phyloP scores from a whole-genome alignment of 768 basidiomycete species.

The Lentinula boryana region DNA sequence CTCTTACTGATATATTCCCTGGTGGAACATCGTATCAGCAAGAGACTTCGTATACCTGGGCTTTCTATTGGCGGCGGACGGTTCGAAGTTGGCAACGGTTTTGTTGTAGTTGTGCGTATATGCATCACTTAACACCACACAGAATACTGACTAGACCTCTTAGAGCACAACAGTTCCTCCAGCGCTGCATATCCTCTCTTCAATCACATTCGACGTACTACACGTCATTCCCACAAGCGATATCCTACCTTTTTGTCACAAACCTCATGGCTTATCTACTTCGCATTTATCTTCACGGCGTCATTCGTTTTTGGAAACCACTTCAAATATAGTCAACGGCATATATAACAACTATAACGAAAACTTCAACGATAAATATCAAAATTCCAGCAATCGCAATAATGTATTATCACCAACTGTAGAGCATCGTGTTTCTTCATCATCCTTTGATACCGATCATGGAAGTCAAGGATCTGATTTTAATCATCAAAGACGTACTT shows the following conservation, averaged over 20 bases:
- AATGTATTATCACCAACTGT: slow-evolving; percentile 29
- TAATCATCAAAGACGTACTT: slow-evolving; percentile 4
- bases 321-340: slow-evolving; percentile 10
- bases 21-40: slow-evolving; percentile 11
- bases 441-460: not conserved
- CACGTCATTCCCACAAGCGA: slow-evolving; percentile 41
- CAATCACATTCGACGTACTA: slow-evolving; percentile 45
- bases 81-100: slow-evolving; percentile 40
- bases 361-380: slow-evolving; percentile 12
- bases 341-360: slow-evolving; percentile 11
- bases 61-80: slow-evolving; percentile 22
- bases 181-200: slow-evolving; percentile 50
- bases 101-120: slow-evolving; percentile 53
- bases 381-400: slow-evolving; percentile 14
- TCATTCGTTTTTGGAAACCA: slow-evolving; percentile 8
- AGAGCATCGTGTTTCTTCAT: slow-evolving; percentile 3
- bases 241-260: slow-evolving; percentile 39
- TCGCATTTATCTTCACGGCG: slow-evolving; percentile 8
- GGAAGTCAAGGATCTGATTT: not conserved
- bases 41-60: slow-evolving; percentile 37
- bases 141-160: not conserved
- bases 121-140: not conserved
- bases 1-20: slow-evolving; percentile 1
- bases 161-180: slow-evolving; percentile 56
- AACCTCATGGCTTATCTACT: slow-evolving; percentile 13